A percentile compares a stretch with the other conserved stretches of the same genome.
phyloP scores from a whole-genome alignment of 2,329 filamentous ascomycete genomes.

The Diaporthe citriasiana region DNA sequence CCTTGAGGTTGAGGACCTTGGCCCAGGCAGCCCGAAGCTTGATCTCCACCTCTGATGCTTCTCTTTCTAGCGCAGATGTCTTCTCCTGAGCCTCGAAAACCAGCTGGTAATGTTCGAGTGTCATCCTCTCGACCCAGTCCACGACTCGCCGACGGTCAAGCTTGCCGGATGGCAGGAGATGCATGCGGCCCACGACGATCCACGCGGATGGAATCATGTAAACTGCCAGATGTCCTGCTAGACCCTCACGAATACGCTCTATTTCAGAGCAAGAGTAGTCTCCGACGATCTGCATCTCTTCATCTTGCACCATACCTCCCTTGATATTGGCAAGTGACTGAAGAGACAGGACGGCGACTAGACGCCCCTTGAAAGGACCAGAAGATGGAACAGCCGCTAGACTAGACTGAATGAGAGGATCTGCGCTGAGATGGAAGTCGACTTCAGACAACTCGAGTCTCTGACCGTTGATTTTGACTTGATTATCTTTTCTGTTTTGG shows the following conservation, averaged over 20 bases:
- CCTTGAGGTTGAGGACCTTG: conserved; percentile 12
- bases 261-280: neutral
- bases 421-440: conserved; percentile 62
- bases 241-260: neutral
- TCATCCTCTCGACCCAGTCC: conserved; percentile 5
- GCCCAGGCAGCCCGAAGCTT: conserved; percentile 11
- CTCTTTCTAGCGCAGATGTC: neutral
- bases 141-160: neutral
- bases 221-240: neutral
- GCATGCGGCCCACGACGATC: conserved; percentile 4
- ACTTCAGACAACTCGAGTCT: conserved; percentile 72
- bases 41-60: conserved; percentile 3
- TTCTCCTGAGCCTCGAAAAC: conserved; percentile 1
- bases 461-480: conserved; percentile 78
- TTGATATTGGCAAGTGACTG: neutral
- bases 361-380: conserved; percentile 25
- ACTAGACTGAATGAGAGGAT: neutral
- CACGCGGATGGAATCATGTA: conserved; percentile 10
- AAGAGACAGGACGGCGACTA: conserved; percentile 1
- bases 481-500: conserved; percentile 75
- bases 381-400: neutral
- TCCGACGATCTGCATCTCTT: neutral
- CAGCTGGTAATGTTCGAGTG: neutral
- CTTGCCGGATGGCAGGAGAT: conserved; percentile 53
- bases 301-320: neutral